Base-by-base conservation (phyloP, 176 grass and related monocot genomes). In the Lolium multiflorum region DNA sequence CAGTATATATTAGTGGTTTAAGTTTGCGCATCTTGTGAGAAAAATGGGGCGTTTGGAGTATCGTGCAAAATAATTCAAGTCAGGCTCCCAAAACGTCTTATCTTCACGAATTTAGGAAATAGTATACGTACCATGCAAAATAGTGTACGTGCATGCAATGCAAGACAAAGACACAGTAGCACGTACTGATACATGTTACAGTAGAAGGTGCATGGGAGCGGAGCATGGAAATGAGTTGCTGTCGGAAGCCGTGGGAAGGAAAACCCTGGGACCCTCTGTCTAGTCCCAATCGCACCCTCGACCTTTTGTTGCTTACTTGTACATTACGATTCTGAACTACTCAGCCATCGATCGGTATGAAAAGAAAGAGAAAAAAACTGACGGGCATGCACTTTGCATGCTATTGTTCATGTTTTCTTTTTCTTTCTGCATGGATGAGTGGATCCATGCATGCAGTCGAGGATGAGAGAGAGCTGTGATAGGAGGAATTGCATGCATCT, bases 201-300 rank as follows among this genome's bases (percentile, higher is more conserved):
- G 31, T 35, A 35, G 17, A 70, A 70, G 38, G 4, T 72, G 20
- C 12, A 26, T 75, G 72, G 47, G 57, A 65, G 60, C 3, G 28
- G 24, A 52, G 46, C 46, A 38, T 52, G 46, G 79, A 52, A 50
- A 81, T 68, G 79, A 68, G 62, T 37, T 69, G 79, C 26, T 81
- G 63, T 81, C 47, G 79, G 79, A 54, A 7, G 62, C 24, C 28
- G n/a, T 81, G 47, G 18, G 24, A 81, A 14, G 78, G 60, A 66
- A 81, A 35, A 26, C 24, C 16, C 16, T 54, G 10, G 43, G 51
- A 1, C 5, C 11, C 24, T 80, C 22, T 8, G 62, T 81, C 62
- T 54, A 51, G 63, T 81, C 79, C 62, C 62, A 25, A 81, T 81
- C 79, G 63, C 43, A 10, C 25, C 15, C 31, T 35, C 22, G 9